Evolutionary conservation across 1,284 basidiomycete genomes (phyloP), one percentile per base, ranked within the genome.

Genomic region (Ceratobasidium sp.): DNA sequence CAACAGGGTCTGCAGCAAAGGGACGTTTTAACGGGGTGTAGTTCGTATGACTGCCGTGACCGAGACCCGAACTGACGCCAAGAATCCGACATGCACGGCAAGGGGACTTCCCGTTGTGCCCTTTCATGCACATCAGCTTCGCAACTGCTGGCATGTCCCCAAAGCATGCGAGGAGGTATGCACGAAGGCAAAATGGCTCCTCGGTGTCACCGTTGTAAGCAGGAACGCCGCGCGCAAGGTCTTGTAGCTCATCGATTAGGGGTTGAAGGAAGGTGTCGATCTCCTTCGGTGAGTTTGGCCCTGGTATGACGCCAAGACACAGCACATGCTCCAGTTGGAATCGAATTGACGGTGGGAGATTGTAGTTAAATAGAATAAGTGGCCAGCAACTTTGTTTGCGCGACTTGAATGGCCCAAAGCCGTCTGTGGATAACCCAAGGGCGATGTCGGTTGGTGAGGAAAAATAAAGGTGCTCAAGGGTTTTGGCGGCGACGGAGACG

Each of bases 121-220:
- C 71, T 17, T 75, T 77, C 41, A 73, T 73, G 29, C 53, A 45
- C 51, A 62, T 75, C 15, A 74, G 56, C 31, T 73, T 74, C n/a
- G 76, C 69, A 29, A 71, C 63, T 2, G 76, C 75, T 17, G 76
- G 76, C 69, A 77, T 77, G 31, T 77, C 71, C 1, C 76, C 75
- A 62, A 73, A 74, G 0, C 60, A 56, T 1, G 48, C 51, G 1
- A 74, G 41, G 7, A 69, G 36, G 62, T 75, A 72, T 3, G 63
- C 62, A 29, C 45, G 74, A 1, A 77, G 67, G 2, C 4, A 27
- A 41, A 77, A 75, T 0, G 71, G 27, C 17, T 29, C 14, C 8
- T 53, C 50, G 24, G 33, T 31, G 19, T 22, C 29, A 1, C 45
- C 44, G 59, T 77, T 67, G 24, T 51, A 76, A 1, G 75, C 71